Conservation (phyloP, 2,329 filamentous ascomycete genomes). For the Escovopsis sp. region DNA sequence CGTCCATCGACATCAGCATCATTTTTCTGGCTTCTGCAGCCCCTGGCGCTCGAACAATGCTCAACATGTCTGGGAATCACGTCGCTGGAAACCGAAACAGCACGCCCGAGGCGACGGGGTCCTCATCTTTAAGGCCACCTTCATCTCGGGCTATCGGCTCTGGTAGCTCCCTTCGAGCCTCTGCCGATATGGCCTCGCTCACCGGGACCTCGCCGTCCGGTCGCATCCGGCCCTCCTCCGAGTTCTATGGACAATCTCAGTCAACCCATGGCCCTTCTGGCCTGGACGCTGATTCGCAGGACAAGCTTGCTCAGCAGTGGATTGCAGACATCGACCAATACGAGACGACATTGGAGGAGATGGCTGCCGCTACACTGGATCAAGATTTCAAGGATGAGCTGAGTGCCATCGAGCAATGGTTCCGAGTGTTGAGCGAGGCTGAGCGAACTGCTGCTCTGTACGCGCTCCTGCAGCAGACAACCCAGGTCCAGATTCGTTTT, state of each 20-base stretch:
- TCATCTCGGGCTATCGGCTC: conserved; percentile 62
- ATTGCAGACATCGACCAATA: conserved; percentile 98
- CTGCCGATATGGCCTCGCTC: conserved; percentile 87
- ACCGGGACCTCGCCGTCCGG: conserved; percentile 49
- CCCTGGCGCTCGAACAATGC: conserved; percentile 23
- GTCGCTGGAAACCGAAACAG: conserved; percentile 82
- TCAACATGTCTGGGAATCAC: conserved; percentile 54
- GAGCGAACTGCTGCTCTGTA: conserved; percentile 93
- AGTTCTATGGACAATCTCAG: conserved; percentile 74
- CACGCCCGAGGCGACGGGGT: conserved; percentile 79
- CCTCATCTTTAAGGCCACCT: conserved; percentile 69
- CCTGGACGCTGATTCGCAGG: conserved; percentile 65
- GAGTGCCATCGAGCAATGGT: conserved; percentile 99
- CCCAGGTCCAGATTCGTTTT: conserved; percentile 96
- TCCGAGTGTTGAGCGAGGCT: conserved; percentile 89
- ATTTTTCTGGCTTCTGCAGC: conserved; percentile 3
- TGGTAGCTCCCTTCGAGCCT: conserved; percentile 79
- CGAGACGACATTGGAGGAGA: conserved; percentile 95
- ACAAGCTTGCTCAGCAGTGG: conserved; percentile 95
- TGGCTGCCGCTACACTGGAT: conserved; percentile 95
- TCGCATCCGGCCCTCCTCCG: conserved; percentile 85
- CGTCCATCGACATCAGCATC: not conserved
- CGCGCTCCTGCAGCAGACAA: conserved; percentile 91
- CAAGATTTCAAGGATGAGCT: conserved; percentile 99
- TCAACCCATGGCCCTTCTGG: conserved; percentile 52